Conservation (phyloP, 1,139 yeast species). For the Petasospora fabianii region DNA sequence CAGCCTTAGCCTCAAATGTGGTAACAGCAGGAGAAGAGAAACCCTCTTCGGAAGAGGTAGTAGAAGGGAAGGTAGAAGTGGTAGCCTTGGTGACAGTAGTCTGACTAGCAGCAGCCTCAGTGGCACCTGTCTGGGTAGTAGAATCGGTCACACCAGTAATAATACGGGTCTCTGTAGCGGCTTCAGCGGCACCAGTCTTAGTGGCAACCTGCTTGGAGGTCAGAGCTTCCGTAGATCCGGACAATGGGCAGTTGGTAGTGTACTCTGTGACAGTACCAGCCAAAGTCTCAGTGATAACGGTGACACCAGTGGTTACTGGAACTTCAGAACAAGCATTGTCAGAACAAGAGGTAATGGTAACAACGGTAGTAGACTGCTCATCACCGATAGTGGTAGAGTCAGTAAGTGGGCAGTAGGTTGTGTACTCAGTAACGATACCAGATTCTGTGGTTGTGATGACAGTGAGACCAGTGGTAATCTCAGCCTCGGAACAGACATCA, state of each 20-base stretch:
- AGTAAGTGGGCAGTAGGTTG: conserved; percentile 33
- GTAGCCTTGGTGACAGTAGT: conserved; percentile 8
- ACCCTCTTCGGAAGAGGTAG: conserved; percentile 1
- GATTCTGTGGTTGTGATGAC: conserved; percentile 14
- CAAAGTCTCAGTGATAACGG: conserved; percentile 13
- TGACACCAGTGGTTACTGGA: conserved; percentile 25
- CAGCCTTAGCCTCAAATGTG: conserved; percentile 13
- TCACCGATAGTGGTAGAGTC: conserved; percentile 7
- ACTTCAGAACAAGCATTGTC: conserved; percentile 21
- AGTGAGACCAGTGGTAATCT: conserved; percentile 13
- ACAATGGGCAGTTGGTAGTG: conserved; percentile 36
- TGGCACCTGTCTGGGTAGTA: no score
- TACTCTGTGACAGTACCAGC: conserved; percentile 29
- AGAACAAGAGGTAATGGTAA: conserved; percentile 26
- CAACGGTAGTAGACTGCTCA: conserved; percentile 20
- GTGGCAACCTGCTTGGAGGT: no score
- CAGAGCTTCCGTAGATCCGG: no score
- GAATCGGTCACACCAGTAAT: no score
- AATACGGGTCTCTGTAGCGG: no score
- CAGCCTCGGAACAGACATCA: conserved; percentile 10
- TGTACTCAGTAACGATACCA: conserved; percentile 25
- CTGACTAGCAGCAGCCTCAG: no score
- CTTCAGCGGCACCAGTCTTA: no score
- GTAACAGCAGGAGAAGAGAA: conserved; percentile 7
- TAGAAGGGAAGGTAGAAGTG: conserved; percentile 6